Evolutionary conservation across 2,329 filamentous ascomycete genomes (phyloP).

Genomic region (Harringtonia aguacate): DNA sequence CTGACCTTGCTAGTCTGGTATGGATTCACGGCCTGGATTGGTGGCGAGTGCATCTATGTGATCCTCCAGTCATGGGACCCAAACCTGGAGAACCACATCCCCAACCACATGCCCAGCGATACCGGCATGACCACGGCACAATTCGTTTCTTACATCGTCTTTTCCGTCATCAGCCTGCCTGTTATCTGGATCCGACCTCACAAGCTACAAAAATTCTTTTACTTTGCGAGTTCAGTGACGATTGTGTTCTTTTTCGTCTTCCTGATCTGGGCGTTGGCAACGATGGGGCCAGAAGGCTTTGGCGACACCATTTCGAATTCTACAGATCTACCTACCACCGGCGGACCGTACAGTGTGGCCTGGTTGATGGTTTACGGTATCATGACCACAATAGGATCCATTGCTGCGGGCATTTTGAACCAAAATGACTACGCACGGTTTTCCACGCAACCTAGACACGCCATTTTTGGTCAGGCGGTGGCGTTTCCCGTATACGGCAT

Average conservation of each 20-base stretch:
- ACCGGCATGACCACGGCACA: conserved; percentile 14
- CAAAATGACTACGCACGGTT: conserved; percentile 34
- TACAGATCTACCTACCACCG: conserved; percentile 9
- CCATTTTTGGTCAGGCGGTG: conserved; percentile 29
- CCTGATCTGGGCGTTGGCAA: conserved; percentile 24
- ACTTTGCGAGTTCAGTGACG: neutral
- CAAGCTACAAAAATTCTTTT: conserved; percentile 17
- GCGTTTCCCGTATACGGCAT: conserved; percentile 25
- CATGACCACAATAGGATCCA: conserved; percentile 28
- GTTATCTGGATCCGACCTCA: conserved; percentile 32
- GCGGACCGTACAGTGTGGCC: conserved; percentile 9
- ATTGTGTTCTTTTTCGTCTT: conserved; percentile 18
- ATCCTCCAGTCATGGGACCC: conserved; percentile 34
- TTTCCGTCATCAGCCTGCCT: conserved; percentile 19
- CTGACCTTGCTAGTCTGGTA: conserved; percentile 17
- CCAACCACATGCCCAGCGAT: conserved; percentile 25
- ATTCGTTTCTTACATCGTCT: conserved; percentile 18
- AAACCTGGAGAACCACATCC: conserved; percentile 28
- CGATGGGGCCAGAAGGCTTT: conserved; percentile 1
- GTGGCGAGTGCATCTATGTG: conserved; percentile 33
- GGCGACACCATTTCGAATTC: neutral
- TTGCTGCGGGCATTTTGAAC: conserved; percentile 31
- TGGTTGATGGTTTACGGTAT: conserved; percentile 28
- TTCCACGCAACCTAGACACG: conserved; percentile 23
- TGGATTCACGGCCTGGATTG: conserved; percentile 34